phyloP scores from a whole-genome alignment of 1,284 basidiomycete species.

The Caloboletus firmus region DNA sequence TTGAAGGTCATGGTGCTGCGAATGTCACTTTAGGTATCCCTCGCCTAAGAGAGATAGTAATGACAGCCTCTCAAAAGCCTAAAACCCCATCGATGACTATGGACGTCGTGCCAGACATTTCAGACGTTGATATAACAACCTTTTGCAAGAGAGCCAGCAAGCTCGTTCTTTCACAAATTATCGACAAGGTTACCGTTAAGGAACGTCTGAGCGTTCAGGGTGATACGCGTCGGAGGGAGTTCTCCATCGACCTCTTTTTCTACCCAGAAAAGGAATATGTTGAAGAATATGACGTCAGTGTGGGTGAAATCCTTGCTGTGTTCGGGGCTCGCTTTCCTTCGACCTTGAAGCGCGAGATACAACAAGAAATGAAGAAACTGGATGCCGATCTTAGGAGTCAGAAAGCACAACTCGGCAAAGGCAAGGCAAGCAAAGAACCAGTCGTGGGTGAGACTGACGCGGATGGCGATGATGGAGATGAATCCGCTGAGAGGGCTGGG shows the following conservation, averaged over 20 bases:
- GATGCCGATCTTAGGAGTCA: conserved; percentile 82
- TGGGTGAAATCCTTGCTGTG: conserved; percentile 71
- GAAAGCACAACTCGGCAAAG: conserved; percentile 81
- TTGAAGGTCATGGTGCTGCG: conserved; percentile 93
- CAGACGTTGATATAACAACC: conserved; percentile 59
- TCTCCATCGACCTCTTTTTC: conserved; percentile 82
- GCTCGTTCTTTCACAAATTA: conserved; percentile 85
- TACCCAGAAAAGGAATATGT: conserved; percentile 87
- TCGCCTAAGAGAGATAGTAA: conserved; percentile 97
- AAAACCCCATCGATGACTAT: conserved; percentile 99
- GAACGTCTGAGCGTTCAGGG: conserved; percentile 77
- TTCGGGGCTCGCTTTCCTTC: conserved; percentile 81
- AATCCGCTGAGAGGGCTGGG: conserved; percentile 28
- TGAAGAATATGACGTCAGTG: conserved; percentile 81
- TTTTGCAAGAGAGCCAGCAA: conserved; percentile 93
- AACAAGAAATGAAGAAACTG: conserved; percentile 83
- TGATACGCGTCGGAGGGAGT: conserved; percentile 74
- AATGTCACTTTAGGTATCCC: conserved; percentile 99
- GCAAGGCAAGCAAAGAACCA: conserved; percentile 53
- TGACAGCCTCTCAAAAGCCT: conserved; percentile 96
- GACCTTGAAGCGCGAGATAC: conserved; percentile 86
- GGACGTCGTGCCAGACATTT: conserved; percentile 58
- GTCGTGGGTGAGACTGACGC: conserved; percentile 49
- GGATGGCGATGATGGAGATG: conserved; percentile 42
- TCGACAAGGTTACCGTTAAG: conserved; percentile 82